Percentiles rank a stretch among this genome's conserved stretches.
These are phyloP conservation scores for apple (Malus domestica) DNA, from an alignment of 306 rosid genomes.

Conservation along the genomic window ASM211411v1 NC_041793.1:38831001-38831500, in stretches of 20 bases:
- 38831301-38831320: constrained; percentile 31
- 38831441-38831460: constrained; percentile 45
- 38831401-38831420: constrained; percentile 38
- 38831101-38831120: constrained; percentile 58
- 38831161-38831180: constrained; percentile 41
- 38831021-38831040: constrained; percentile 29
- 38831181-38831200: constrained; percentile 23
- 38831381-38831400: constrained; percentile 48
- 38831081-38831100: constrained; percentile 54
- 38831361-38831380: constrained; percentile 27
- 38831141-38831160: constrained; percentile 43
- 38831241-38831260: constrained; percentile 52
- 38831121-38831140: constrained; percentile 71
- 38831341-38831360: constrained; percentile 28
- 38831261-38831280: constrained; percentile 58
- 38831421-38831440: constrained; percentile 69
- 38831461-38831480: constrained; percentile 67
- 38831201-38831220: constrained; percentile 31
- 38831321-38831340: constrained; percentile 35
- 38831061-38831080: constrained; percentile 50
- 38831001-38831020: constrained; percentile 47
- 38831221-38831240: constrained; percentile 25
- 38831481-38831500: constrained; percentile 61
- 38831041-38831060: constrained; percentile 43
- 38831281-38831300: constrained; percentile 35